A percentile compares a stretch with the other conserved stretches of the same genome.
Conservation (phyloP, 176 grass and related monocot genomes). For the Juncus inflexus region DNA sequence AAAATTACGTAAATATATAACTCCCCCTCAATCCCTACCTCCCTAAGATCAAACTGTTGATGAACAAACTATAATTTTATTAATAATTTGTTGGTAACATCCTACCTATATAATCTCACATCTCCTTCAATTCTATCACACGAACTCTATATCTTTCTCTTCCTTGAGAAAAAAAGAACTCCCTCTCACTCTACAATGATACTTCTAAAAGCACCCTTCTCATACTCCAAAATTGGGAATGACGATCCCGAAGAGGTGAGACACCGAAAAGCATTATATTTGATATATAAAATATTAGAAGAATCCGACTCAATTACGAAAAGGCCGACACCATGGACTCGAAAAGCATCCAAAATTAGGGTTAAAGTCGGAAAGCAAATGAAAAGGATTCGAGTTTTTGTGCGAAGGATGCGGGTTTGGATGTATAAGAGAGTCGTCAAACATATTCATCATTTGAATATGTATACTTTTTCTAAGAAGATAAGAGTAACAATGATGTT, state of each 20-base stretch:
- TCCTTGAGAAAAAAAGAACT: background rate
- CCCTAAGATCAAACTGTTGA: background rate
- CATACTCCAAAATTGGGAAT: slow-evolving; percentile 66
- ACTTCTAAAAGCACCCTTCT: slow-evolving; percentile 32
- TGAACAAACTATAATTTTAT: background rate
- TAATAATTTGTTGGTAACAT: background rate
- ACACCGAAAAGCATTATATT: slow-evolving; percentile 52
- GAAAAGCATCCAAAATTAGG: slow-evolving; percentile 13
- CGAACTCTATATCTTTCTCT: background rate
- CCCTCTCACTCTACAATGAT: slow-evolving; percentile 21
- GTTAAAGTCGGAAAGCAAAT: slow-evolving; percentile 40
- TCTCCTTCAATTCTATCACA: background rate
- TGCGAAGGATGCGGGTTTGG: slow-evolving; percentile 28
- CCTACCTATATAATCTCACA: background rate
- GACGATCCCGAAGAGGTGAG: slow-evolving; percentile 45
- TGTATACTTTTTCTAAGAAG: no score
- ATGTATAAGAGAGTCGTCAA: slow-evolving; percentile 31
- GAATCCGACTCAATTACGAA: slow-evolving; percentile 5
- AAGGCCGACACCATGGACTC: slow-evolving; percentile 13
- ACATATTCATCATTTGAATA: slow-evolving; percentile 34
- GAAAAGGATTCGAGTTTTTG: slow-evolving; percentile 41
- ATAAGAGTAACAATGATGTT: no score
- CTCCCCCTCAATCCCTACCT: no score
- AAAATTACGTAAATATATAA: no score
- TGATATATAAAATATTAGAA: slow-evolving; percentile 68